phyloP scores from a whole-genome alignment of 352 stramenopile species.

The Pythium inflatum region DNA sequence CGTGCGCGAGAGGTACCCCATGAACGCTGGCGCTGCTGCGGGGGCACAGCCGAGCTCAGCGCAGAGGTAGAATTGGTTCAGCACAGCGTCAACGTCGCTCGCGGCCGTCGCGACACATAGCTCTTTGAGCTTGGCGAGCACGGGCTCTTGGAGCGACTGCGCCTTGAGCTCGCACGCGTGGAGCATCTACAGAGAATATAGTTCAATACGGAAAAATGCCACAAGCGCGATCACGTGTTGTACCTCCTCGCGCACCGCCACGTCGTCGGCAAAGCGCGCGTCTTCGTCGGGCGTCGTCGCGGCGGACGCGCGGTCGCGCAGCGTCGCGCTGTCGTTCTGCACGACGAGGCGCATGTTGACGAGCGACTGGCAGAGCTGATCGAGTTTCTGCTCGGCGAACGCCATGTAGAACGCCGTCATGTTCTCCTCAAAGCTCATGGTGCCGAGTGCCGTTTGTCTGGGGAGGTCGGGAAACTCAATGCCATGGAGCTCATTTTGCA shows the following conservation, averaged over 20 bases:
- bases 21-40: constrained; percentile 42
- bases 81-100: constrained; percentile 51
- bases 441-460: background rate
- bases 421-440: constrained; percentile 81
- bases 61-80: constrained; percentile 62
- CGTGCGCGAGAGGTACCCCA: constrained; percentile 47
- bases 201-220: background rate
- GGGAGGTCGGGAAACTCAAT: no score
- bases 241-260: constrained; percentile 68
- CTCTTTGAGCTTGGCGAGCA: no score
- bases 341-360: constrained; percentile 57
- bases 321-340: constrained; percentile 36
- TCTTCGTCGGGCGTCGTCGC: constrained; percentile 24
- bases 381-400: constrained; percentile 72
- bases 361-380: constrained; percentile 65
- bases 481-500: no score
- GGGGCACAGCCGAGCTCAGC: constrained; percentile 42
- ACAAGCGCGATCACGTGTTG: background rate
- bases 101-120: no score
- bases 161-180: constrained; percentile 76
- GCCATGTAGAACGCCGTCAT: constrained; percentile 84
- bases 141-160: constrained; percentile 39
- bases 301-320: constrained; percentile 28
- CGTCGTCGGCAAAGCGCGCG: constrained; percentile 12
- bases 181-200: constrained; percentile 50